Evolutionary conservation across 2,329 filamentous ascomycete genomes (phyloP), one percentile per base, ranked within the genome.

Genomic region (Tolypocladium pustulatum): DNA sequence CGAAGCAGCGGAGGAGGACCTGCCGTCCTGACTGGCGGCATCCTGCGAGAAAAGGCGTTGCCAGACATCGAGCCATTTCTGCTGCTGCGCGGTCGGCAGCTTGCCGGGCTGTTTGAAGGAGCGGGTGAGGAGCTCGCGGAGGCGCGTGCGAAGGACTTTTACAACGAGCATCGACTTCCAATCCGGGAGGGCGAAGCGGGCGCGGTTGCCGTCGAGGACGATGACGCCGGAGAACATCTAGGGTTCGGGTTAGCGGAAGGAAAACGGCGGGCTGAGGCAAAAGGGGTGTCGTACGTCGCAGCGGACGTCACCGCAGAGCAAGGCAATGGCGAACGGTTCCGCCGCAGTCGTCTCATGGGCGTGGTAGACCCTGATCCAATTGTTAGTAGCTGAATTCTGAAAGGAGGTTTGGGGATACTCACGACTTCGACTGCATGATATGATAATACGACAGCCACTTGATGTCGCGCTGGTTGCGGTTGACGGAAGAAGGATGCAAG

Each of bases 401-500:
- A 2, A 34, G 20, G 6, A 36, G 38, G 52, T 38, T 17, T 4
- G 25, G 43, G 25, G 9, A 34, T 9, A 78, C 77, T 81, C 82
- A 81, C 86, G 90, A 75, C 78, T 87, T 91, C 3, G 89, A 88
- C 72, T 97, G 92, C 90, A 97, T 96, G 63, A 97, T 96, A 71
- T 96, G 89, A 75, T 97, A 97, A 72, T 96, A 99, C 0, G 90
- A 94, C 52, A 99, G 76, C 85, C 90, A 97, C 67, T 86, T 87
- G 43, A 91, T 76, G 46, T 85, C 83, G 54, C 79, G 76, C 60
- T 78, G 78, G 9, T 79, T 82, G 68, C 91, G 91, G 72, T 97
- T 97, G 64, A 99, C 90, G 1, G 91, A 96, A 0, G 88, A 89
- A 0, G 91, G 89, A 65, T 96, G 91, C 25, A 99, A 77, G 59